A percentile compares a stretch with the other conserved stretches of the same genome.
Conservation (phyloP, 805 yeast genomes). For the Candida ulmi region DNA sequence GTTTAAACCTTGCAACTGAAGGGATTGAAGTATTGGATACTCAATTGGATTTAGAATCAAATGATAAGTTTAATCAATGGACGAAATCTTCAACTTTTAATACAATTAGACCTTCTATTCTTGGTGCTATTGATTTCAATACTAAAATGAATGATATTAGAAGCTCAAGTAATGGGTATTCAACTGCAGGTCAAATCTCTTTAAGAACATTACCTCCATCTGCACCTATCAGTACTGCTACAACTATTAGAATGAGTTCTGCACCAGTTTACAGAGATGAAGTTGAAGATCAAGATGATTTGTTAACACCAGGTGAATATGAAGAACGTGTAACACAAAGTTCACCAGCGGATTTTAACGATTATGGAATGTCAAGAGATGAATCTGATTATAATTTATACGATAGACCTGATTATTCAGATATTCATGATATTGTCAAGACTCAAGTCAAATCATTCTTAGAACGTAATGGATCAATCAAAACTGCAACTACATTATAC, state of each 20-base stretch:
- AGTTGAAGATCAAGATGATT: constrained; percentile 1
- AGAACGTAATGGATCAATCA: neutral
- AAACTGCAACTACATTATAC: constrained; percentile 2
- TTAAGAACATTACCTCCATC: neutral
- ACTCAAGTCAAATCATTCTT: neutral
- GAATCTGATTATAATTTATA: constrained; percentile 6
- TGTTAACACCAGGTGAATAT: constrained; percentile 6
- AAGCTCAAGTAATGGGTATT: constrained; percentile 1
- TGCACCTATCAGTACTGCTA: constrained; percentile 13
- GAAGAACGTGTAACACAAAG: constrained; percentile 12
- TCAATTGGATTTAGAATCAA: constrained; percentile 8
- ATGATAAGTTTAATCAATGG: constrained; percentile 15
- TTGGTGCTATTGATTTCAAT: constrained; percentile 20
- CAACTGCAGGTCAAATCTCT: constrained; percentile 6
- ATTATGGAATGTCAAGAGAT: constrained; percentile 2
- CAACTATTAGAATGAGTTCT: constrained; percentile 16
- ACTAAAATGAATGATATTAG: constrained; percentile 9
- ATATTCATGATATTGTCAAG: constrained; percentile 9
- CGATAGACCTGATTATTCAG: constrained; percentile 1
- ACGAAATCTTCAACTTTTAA: constrained; percentile 7
- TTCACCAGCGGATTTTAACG: constrained; percentile 12
- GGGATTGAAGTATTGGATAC: constrained; percentile 16
- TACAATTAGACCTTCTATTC: constrained; percentile 21
- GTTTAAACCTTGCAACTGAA: neutral
- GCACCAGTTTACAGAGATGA: constrained; percentile 17